Evolutionary conservation across 2,329 filamentous ascomycete genomes (phyloP).

Genomic region (Penicillium sp.): DNA sequence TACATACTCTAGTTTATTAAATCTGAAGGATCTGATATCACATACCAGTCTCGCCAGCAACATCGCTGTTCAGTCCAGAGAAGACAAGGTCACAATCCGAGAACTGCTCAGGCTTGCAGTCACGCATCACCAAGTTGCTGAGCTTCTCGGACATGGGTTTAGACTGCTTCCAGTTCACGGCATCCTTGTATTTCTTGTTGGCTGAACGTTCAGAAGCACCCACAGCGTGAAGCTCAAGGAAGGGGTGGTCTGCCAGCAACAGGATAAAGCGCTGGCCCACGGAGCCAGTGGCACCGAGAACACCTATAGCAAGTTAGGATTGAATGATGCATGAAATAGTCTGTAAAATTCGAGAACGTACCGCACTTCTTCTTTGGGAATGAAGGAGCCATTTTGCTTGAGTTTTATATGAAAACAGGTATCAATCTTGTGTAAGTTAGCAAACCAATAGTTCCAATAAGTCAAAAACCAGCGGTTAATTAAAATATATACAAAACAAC

Average conservation of each 20-base stretch:
- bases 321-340: neutral
- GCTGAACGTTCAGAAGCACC: conserved; percentile 83
- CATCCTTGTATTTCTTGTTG: conserved; percentile 90
- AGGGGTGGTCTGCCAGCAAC: conserved; percentile 76
- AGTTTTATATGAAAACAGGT: conserved; percentile 3
- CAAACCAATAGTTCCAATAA: neutral
- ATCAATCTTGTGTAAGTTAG: conserved; percentile 7
- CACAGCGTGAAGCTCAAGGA: conserved; percentile 76
- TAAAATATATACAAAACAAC: neutral
- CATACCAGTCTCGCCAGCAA: conserved; percentile 82
- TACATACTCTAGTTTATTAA: neutral
- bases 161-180: conserved; percentile 89
- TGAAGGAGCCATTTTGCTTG: conserved; percentile 24
- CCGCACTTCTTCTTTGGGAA: conserved; percentile 36
- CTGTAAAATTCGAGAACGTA: conserved; percentile 17
- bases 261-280: conserved; percentile 94
- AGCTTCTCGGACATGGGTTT: conserved; percentile 67
- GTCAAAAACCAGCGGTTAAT: neutral
- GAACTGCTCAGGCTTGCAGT: conserved; percentile 75
- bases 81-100: conserved; percentile 87
- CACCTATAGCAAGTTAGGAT: conserved; percentile 42
- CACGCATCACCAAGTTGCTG: conserved; percentile 72
- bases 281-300: conserved; percentile 84
- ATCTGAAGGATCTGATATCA: neutral
- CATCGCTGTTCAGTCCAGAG: conserved; percentile 81